Percentiles rank a stretch among this genome's conserved stretches.
These are phyloP conservation scores for Cercophora samala DNA, from an alignment of 495 filamentous ascomycete species.

Conservation along the genomic window DNA sequence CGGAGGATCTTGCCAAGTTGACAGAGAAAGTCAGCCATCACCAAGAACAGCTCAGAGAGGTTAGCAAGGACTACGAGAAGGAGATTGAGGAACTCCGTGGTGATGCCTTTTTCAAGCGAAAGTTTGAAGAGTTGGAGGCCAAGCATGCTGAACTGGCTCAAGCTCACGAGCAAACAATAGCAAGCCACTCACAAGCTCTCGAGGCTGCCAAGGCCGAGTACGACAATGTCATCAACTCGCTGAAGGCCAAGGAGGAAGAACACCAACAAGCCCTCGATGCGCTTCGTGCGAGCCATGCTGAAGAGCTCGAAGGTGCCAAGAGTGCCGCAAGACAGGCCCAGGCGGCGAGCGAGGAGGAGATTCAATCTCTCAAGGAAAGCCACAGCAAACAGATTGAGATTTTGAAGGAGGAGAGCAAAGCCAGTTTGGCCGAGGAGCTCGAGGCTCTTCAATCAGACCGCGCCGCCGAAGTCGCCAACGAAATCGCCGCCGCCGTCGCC, in stretches of 20 bases:
- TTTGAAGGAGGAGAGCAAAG: conserved; percentile 39
- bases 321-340: conserved; percentile 37
- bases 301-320: conserved; percentile 45
- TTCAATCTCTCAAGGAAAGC: conserved; percentile 46
- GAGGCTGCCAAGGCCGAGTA: conserved; percentile 38
- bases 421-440: conserved; percentile 37
- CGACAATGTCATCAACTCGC: conserved; percentile 33
- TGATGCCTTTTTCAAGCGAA: conserved; percentile 53
- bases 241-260: conserved; percentile 42
- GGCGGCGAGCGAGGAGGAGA: conserved; percentile 35
- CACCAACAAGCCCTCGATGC: conserved; percentile 44
- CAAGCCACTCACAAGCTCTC: conserved; percentile 39
- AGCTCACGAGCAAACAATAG: conserved; percentile 39
- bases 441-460: conserved; percentile 42
- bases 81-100: conserved; percentile 57
- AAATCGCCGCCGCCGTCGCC: conserved; percentile 34
- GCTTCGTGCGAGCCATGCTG: conserved; percentile 44
- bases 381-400: conserved; percentile 47
- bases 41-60: conserved; percentile 45
- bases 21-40: conserved; percentile 41
- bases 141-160: conserved; percentile 45
- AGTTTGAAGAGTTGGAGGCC: conserved; percentile 49
- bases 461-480: conserved; percentile 37
- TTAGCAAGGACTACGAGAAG: conserved; percentile 53
- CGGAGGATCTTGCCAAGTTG: conserved; percentile 40